Percentiles rank a stretch among this genome's conserved stretches.
phyloP scores from a whole-genome alignment of 257 asterid species.

The Handroanthus guayacan region DNA sequence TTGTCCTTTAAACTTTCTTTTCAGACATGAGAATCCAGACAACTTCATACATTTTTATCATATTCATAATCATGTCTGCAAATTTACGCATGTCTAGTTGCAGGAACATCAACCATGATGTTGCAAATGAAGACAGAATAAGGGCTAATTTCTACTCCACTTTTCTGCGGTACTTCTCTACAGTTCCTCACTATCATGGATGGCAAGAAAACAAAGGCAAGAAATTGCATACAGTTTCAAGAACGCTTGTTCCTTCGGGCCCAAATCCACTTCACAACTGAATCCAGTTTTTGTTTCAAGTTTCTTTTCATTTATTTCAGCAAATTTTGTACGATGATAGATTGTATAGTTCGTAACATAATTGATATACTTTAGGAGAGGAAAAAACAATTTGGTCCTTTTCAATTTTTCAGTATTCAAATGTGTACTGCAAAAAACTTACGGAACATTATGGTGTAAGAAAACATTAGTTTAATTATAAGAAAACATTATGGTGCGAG shows the following conservation, averaged over 20 bases:
- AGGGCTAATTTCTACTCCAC: conserved; percentile 29
- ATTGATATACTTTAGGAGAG: background rate
- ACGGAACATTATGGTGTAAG: background rate
- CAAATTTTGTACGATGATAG: background rate
- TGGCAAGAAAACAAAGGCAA: conserved; percentile 17
- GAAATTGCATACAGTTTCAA: conserved; percentile 29
- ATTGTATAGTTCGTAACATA: background rate
- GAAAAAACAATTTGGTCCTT: background rate
- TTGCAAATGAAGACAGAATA: conserved; percentile 10
- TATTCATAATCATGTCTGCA: conserved; percentile 20
- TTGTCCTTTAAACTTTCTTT: background rate
- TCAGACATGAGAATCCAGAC: conserved; percentile 22
- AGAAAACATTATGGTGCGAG: too few relatives aligned
- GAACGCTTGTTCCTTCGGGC: conserved; percentile 38
- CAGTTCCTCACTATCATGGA: conserved; percentile 27
- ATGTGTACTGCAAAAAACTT: background rate
- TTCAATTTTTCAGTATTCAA: background rate
- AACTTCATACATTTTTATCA: conserved; percentile 2
- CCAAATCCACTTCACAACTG: conserved; percentile 42
- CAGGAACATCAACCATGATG: conserved; percentile 15
- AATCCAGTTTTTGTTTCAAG: background rate
- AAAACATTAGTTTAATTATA: too few relatives aligned
- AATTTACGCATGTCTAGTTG: conserved; percentile 15
- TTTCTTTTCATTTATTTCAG: background rate
- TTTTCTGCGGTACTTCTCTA: conserved; percentile 20